phyloP scores from a whole-genome alignment of 495 filamentous ascomycete species.

The Sabuloglossum arenarium region DNA sequence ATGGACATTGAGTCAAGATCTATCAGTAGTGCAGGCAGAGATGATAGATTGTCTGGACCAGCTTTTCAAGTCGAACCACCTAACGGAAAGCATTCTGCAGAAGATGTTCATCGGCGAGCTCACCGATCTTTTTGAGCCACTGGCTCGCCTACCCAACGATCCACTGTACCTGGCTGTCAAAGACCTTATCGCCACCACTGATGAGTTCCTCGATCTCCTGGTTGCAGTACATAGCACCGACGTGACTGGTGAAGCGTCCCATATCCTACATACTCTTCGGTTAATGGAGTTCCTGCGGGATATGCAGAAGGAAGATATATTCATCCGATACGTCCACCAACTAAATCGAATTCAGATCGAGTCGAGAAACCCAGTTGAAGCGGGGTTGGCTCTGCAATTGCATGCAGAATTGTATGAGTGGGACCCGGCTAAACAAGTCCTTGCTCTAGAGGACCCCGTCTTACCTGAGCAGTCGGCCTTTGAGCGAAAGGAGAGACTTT shows the following conservation, averaged over 20 bases:
- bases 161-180: slow-evolving; percentile 56
- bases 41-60: slow-evolving; percentile 87
- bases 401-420: slow-evolving; percentile 89
- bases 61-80: slow-evolving; percentile 72
- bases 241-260: slow-evolving; percentile 50
- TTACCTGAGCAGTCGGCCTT: slow-evolving; percentile 77
- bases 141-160: slow-evolving; percentile 44
- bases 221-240: slow-evolving; percentile 79
- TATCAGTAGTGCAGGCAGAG: slow-evolving; percentile 83
- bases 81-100: slow-evolving; percentile 75
- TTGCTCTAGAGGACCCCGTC: slow-evolving; percentile 45
- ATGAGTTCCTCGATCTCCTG: slow-evolving; percentile 78
- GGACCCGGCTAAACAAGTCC: slow-evolving; percentile 51
- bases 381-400: slow-evolving; percentile 71
- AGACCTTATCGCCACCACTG: slow-evolving; percentile 59
- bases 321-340: slow-evolving; percentile 90
- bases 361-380: slow-evolving; percentile 66
- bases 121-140: slow-evolving; percentile 53
- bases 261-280: slow-evolving; percentile 66
- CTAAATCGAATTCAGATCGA: slow-evolving; percentile 59
- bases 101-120: slow-evolving; percentile 85
- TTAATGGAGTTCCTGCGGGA: slow-evolving; percentile 95
- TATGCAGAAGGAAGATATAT: slow-evolving; percentile 95
- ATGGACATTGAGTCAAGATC: slow-evolving; percentile 89
- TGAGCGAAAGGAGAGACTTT: slow-evolving; percentile 79